These are phyloP conservation scores for Sporothrix sp. DNA, from an alignment of 2,329 filamentous ascomycete species.

Conservation along the genomic window DNA sequence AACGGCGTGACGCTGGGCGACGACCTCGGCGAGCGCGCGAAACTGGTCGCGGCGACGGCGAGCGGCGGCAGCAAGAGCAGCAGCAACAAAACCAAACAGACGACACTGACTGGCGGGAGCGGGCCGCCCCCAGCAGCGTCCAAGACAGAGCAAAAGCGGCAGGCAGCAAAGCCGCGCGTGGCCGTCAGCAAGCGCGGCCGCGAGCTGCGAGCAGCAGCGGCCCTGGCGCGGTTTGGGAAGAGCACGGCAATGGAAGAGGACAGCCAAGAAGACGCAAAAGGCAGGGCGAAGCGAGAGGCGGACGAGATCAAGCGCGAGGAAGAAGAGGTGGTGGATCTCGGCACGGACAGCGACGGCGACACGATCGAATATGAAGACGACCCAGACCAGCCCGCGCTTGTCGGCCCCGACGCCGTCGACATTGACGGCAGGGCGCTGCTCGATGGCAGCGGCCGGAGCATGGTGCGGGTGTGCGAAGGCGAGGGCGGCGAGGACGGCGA, in stretches of 20 bases:
- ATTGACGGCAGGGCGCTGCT: constrained; percentile 52
- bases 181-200: constrained; percentile 64
- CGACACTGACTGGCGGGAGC: constrained; percentile 2
- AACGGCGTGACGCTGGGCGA: constrained; percentile 60
- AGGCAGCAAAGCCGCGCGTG: constrained; percentile 58
- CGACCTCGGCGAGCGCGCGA: constrained; percentile 54
- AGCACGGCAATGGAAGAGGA: constrained; percentile 39
- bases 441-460: constrained; percentile 54
- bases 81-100: not conserved
- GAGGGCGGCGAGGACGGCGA: constrained; percentile 51
- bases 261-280: constrained; percentile 27
- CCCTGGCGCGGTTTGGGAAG: constrained; percentile 60
- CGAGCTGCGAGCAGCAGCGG: constrained; percentile 67
- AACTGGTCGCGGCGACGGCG: constrained; percentile 40
- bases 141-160: constrained; percentile 32
- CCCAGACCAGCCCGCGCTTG: constrained; percentile 37
- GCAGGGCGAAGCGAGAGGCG: constrained; percentile 28
- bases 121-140: constrained; percentile 32
- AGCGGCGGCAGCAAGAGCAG: not conserved
- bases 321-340: constrained; percentile 31
- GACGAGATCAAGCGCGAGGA: constrained; percentile 19
- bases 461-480: constrained; percentile 61
- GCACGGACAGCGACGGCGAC: constrained; percentile 40
- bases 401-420: constrained; percentile 48
- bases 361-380: constrained; percentile 38